Evolutionary conservation across 768 basidiomycete genomes (phyloP), one percentile per base, ranked within the genome.

Genomic region (Xanthoconium purpureum): DNA sequence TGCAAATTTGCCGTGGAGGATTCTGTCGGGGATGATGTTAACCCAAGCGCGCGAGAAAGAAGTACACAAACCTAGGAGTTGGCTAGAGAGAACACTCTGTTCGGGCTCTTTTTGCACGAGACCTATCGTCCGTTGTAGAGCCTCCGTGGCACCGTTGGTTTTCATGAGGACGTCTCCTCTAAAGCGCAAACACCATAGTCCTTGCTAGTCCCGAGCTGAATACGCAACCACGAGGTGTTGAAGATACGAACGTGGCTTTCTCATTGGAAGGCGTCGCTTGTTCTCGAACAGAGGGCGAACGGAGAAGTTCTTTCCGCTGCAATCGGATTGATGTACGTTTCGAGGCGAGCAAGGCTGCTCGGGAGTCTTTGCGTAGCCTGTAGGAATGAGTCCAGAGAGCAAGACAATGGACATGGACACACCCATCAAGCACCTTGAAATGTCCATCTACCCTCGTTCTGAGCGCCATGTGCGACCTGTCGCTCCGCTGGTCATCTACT

Each of bases 61-160:
- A 39, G 48, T 0, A 11, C n/a, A 67, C 77, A 42, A 64, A 89
- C 92, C 90, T 37, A 98, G 82, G 68, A 95, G 83, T 67, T 99
- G 94, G 6, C 79, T 80, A 4, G 91, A 84, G 48, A 96, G 78
- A 7, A 95, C 91, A 0, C 91, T 94, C 24, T 85, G 83, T 65
- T 98, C 91, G 3, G 98, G 84, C 66, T 98, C 97, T 39, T 82
- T 84, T 73, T 96, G 92, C 91, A 99, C 92, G 5, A 93, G 74
- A 13, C 75, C 78, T 37, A 93, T 81, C 5, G 95, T 98, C 36
- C 94, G 82, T 46, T 91, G 84, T 10, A 98, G 77, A 5, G 91
- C 84, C 20, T 90, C 87, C 1, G 95, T 98, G 12, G 98, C 91
- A 58, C 94, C 83, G 58, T 89, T 92, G n/a, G 92, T 85, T 60